Evolutionary conservation across 805 yeast species (phyloP).

Genomic region (Lachancea cidri): DNA sequence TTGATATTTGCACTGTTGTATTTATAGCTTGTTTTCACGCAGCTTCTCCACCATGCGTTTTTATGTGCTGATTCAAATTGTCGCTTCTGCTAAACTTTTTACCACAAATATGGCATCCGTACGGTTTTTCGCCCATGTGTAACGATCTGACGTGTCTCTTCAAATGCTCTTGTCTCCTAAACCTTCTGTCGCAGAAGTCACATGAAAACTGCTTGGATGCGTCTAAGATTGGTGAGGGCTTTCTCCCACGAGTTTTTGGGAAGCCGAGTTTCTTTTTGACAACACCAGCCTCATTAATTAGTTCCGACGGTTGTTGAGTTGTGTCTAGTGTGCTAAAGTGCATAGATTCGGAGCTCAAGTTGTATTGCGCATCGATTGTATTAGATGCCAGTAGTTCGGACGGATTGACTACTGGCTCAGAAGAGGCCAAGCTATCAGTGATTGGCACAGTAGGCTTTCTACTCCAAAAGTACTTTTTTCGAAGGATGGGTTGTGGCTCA

Average conservation of each 20-base stretch:
- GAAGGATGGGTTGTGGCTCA: constrained; percentile 16
- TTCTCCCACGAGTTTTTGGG: constrained; percentile 55
- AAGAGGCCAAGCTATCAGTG: background rate
- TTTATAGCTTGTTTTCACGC: background rate
- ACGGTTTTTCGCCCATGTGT: constrained; percentile 71
- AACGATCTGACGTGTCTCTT: constrained; percentile 69
- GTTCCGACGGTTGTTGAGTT: constrained; percentile 2
- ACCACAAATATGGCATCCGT: constrained; percentile 53
- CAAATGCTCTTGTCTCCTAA: constrained; percentile 72
- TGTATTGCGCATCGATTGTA: constrained; percentile 2
- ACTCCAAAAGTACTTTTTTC: constrained; percentile 26
- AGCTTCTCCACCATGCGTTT: constrained; percentile 39
- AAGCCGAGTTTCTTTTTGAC: constrained; percentile 16
- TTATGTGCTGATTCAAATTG: constrained; percentile 61
- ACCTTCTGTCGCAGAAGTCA: constrained; percentile 56
- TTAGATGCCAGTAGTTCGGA: constrained; percentile 4
- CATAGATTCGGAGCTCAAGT: constrained; percentile 1
- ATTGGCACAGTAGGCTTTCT: constrained; percentile 16
- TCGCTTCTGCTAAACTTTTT: constrained; percentile 65
- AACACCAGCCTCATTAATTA: constrained; percentile 6
- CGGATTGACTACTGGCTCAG: constrained; percentile 8
- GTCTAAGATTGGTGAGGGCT: constrained; percentile 57
- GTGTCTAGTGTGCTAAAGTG: constrained; percentile 3
- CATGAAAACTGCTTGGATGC: constrained; percentile 55
- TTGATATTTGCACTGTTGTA: too few relatives aligned